Conservation (phyloP, 345 rosid genomes). For the Stellera chamaejasme region DNA sequence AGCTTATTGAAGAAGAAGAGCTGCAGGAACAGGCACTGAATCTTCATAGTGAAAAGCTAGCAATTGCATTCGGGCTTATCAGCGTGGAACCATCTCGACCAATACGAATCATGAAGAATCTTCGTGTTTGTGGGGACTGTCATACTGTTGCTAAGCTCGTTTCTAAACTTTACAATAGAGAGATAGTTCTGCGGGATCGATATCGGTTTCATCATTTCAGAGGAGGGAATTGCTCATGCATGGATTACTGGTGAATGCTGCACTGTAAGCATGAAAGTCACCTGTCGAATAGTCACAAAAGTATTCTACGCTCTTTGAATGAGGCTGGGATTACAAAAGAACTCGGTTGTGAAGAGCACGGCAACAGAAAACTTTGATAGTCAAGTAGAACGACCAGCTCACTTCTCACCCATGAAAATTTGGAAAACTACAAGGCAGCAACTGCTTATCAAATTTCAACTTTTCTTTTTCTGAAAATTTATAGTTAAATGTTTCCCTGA, state of each 20-base stretch:
- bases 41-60: constrained; percentile 62
- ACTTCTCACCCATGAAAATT: no score
- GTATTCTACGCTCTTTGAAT: background rate
- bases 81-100: constrained; percentile 32
- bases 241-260: constrained; percentile 49
- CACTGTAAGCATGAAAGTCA: background rate
- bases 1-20: constrained; percentile 56
- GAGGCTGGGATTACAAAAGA: no score
- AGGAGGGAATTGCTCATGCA: constrained; percentile 57
- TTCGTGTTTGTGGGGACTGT: constrained; percentile 63
- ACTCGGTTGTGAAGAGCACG: no score
- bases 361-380: no score
- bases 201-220: constrained; percentile 65
- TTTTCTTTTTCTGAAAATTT: no score
- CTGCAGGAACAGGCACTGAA: constrained; percentile 52
- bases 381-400: no score
- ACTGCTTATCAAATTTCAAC: no score
- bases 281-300: background rate
- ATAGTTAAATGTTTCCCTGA: no score
- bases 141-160: constrained; percentile 58
- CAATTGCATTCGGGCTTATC: constrained; percentile 62
- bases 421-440: no score
- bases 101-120: constrained; percentile 56
- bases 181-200: constrained; percentile 51
- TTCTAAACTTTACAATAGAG: constrained; percentile 45